Evolutionary conservation across 176 grass and related monocot species (phyloP).

Genomic region (Phoenix dactylifera): DNA sequence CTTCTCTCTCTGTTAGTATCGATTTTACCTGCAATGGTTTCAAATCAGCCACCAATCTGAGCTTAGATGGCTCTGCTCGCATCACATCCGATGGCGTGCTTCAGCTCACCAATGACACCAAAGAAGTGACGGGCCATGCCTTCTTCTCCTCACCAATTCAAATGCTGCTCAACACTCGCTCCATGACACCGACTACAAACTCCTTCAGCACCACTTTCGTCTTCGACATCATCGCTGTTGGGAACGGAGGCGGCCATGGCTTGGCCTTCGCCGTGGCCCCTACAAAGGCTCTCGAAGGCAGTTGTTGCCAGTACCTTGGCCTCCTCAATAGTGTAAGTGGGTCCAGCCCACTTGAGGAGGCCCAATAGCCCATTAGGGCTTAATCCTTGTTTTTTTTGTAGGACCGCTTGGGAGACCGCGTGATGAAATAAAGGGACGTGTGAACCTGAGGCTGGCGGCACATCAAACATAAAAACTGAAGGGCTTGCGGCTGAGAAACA

Average conservation of each 20-base stretch:
- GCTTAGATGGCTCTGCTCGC: conserved; percentile 22
- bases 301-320: not conserved
- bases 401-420: no score
- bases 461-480: no score
- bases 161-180: not conserved
- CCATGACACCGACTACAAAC: not conserved
- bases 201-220: conserved; percentile 39
- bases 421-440: no score
- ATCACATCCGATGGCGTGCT: conserved; percentile 23
- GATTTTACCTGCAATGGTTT: conserved; percentile 39
- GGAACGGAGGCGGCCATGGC: conserved; percentile 19
- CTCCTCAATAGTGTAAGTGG: no score
- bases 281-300: conserved; percentile 5
- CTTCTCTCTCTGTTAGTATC: not conserved
- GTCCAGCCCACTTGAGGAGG: no score
- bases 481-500: no score
- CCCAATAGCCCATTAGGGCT: no score
- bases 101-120: conserved; percentile 37
- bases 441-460: no score
- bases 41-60: conserved; percentile 18
- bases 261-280: conserved; percentile 20
- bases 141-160: conserved; percentile 24
- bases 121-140: conserved; percentile 27
- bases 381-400: no score
- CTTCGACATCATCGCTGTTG: conserved; percentile 28